These are phyloP conservation scores for Penicillium cinerascens DNA, from an alignment of 495 filamentous ascomycete genomes.

Conservation along the genomic window DNA sequence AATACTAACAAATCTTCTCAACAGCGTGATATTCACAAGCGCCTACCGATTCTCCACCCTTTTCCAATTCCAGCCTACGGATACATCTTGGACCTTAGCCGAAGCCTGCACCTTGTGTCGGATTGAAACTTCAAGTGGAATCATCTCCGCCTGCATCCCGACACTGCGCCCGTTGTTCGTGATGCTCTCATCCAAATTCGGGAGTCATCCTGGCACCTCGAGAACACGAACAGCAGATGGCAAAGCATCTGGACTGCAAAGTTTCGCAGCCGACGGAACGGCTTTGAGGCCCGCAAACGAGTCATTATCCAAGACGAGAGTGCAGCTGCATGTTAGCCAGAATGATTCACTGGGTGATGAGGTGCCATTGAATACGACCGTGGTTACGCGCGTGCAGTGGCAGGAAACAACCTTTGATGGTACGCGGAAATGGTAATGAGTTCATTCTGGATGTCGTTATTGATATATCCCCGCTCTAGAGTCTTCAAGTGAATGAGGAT, in stretches of 20 bases:
- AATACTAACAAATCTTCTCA: background rate
- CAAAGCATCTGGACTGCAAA: background rate
- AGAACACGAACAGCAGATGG: background rate
- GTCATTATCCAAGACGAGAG: background rate
- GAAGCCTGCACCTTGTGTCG: constrained; percentile 13
- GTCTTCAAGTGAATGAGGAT: background rate
- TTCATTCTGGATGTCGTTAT: background rate
- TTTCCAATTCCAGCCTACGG: constrained; percentile 4
- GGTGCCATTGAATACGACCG: constrained; percentile 16
- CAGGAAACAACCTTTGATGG: constrained; percentile 1
- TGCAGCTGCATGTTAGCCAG: constrained; percentile 3
- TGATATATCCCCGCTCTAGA: background rate
- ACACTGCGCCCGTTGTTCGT: constrained; percentile 10
- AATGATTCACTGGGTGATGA: constrained; percentile 12
- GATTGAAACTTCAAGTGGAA: constrained; percentile 8
- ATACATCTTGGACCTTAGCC: constrained; percentile 13
- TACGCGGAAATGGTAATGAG: background rate
- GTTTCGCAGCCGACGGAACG: background rate
- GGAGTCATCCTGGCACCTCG: background rate
- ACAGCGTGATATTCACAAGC: constrained; percentile 13
- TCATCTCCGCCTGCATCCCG: constrained; percentile 13
- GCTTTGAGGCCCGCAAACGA: constrained; percentile 10
- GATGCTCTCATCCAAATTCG: constrained; percentile 2
- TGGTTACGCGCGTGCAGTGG: constrained; percentile 13
- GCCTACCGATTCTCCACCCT: constrained; percentile 6